phyloP scores from a whole-genome alignment of 2,329 filamentous ascomycete genomes.

The Trichoderma oligosporum region DNA sequence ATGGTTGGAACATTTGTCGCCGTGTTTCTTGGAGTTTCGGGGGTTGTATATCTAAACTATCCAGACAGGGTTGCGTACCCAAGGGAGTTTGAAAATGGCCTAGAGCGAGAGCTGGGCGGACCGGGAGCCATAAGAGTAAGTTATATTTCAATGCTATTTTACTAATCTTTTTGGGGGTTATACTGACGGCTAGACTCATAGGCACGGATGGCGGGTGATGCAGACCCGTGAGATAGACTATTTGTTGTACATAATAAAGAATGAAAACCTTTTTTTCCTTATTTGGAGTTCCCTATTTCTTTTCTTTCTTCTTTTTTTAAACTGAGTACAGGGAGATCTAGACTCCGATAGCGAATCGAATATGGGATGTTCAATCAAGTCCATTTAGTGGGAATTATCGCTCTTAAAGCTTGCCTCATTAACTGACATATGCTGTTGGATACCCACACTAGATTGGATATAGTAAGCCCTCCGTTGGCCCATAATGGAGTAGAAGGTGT shows the following conservation, averaged over 20 bases:
- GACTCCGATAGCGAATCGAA: not conserved
- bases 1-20: slow-evolving; percentile 67
- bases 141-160: slow-evolving; percentile 22
- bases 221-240: slow-evolving; percentile 42
- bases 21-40: slow-evolving; percentile 61
- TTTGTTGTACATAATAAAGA: slow-evolving; percentile 37
- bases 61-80: slow-evolving; percentile 68
- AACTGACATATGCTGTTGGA: not conserved
- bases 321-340: not conserved
- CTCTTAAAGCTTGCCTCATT: not conserved
- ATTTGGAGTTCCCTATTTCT: not conserved
- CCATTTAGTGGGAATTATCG: not conserved
- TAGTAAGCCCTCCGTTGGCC: too few species aligned
- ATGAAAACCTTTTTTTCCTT: not conserved
- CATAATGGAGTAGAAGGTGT: too few species aligned
- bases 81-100: slow-evolving; percentile 66
- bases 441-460: not conserved
- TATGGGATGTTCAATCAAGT: not conserved
- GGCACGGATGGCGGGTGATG: slow-evolving; percentile 56
- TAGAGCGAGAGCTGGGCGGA: slow-evolving; percentile 73
- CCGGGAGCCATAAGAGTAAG: slow-evolving; percentile 62
- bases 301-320: not conserved
- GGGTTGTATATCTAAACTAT: slow-evolving; percentile 64
- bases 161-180: not conserved
- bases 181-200: slow-evolving; percentile 28